These are phyloP conservation scores for Immersiella caudata DNA, from an alignment of 495 filamentous ascomycete species.

Conservation along the genomic window DNA sequence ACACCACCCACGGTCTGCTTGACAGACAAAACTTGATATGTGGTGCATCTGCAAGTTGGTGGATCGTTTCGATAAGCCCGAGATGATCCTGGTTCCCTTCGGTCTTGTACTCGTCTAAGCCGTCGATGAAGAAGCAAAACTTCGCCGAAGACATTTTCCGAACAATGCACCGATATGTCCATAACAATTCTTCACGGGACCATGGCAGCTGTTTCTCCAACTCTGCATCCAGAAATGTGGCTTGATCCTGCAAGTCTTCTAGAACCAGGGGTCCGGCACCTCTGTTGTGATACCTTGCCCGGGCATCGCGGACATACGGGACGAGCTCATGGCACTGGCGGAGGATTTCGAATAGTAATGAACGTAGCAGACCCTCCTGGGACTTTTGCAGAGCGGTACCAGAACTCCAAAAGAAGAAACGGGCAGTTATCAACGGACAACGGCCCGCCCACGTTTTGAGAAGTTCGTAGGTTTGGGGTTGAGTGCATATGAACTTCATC, in stretches of 20 bases:
- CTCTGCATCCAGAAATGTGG: no score
- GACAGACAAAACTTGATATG: conserved; percentile 1
- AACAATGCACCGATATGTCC: no score
- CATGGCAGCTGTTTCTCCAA: no score
- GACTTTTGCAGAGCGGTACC: conserved; percentile 43
- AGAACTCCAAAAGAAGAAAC: conserved; percentile 52
- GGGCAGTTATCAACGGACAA: conserved; percentile 33
- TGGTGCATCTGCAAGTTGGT: not conserved
- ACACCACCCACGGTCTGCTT: conserved; percentile 2
- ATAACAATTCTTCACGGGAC: no score
- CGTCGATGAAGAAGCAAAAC: conserved; percentile 8
- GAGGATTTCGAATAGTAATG: conserved; percentile 42
- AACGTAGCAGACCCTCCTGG: conserved; percentile 45
- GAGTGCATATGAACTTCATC: conserved; percentile 43
- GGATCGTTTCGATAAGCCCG: not conserved
- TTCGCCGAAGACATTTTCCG: no score
- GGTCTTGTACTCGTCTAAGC: not conserved
- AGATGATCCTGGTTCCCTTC: not conserved
- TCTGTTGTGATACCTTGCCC: no score
- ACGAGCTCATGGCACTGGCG: conserved; percentile 34
- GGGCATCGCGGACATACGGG: no score
- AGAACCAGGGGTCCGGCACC: no score
- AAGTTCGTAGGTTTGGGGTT: conserved; percentile 22
- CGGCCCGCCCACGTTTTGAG: conserved; percentile 36
- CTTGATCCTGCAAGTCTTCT: no score